Conservation (phyloP, 139 green algal species). For the Tetraselmis chui region DNA sequence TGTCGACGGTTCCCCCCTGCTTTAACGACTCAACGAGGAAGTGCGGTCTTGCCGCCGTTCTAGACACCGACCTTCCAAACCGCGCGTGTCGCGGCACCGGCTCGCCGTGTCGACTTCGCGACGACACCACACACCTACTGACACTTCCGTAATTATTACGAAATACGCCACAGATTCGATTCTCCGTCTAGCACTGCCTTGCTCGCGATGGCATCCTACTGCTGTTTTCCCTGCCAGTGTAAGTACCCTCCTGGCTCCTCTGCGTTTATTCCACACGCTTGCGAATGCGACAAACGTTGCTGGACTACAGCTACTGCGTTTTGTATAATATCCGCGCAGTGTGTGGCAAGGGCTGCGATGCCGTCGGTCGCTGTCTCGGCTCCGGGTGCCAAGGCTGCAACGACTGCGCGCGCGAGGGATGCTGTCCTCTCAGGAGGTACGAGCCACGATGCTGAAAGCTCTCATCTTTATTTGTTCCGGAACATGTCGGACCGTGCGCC, state of each 20-base stretch:
- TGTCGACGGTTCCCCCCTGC: no score
- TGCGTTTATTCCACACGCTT: neutral
- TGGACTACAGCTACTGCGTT: no score
- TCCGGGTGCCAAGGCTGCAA: neutral
- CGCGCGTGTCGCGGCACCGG: no score
- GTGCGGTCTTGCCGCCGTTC: no score
- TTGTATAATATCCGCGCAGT: no score
- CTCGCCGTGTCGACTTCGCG: no score
- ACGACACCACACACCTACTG: no score
- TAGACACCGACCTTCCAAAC: no score
- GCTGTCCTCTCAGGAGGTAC: neutral
- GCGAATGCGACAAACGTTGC: neutral
- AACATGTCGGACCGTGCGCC: neutral
- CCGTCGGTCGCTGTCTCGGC: neutral
- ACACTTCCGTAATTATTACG: no score
- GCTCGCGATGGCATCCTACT: neutral
- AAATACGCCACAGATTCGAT: no score
- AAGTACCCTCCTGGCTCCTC: neutral
- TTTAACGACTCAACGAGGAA: no score
- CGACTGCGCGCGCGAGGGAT: neutral
- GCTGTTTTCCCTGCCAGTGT: neutral
- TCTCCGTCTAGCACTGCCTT: no score
- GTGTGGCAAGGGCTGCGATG: neutral
- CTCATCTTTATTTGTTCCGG: neutral
- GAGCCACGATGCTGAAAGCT: neutral